phyloP scores from a whole-genome alignment of 1,139 yeast species.

The Blastobotrys apis region DNA sequence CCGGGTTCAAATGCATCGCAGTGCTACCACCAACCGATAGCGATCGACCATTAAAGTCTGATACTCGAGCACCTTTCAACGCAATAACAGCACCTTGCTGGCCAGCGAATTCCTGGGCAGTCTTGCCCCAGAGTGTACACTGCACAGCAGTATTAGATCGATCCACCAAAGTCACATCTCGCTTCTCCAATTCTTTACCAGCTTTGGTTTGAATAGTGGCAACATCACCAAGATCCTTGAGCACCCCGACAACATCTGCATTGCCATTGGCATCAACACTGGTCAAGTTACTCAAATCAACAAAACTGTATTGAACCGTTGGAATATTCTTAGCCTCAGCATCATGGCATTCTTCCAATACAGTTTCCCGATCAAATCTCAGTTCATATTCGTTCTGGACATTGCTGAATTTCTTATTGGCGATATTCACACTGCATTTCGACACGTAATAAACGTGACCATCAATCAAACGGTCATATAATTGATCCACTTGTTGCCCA shows the following conservation, averaged over 20 bases:
- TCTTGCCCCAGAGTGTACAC: constrained; percentile 87
- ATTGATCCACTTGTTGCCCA: constrained; percentile 78
- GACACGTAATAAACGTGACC: constrained; percentile 86
- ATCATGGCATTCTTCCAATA: constrained; percentile 67
- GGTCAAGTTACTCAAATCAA: constrained; percentile 62
- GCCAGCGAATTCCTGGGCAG: constrained; percentile 66
- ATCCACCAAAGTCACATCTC: constrained; percentile 84
- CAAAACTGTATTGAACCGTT: constrained; percentile 69
- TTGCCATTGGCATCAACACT: constrained; percentile 65
- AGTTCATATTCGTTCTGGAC: constrained; percentile 87
- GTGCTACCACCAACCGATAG: constrained; percentile 80
- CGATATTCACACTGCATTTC: constrained; percentile 73
- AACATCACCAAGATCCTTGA: constrained; percentile 69
- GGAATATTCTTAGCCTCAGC: constrained; percentile 53
- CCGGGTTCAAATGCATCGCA: constrained; percentile 74
- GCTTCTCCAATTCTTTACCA: constrained; percentile 86
- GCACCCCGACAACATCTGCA: constrained; percentile 76
- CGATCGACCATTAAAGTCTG: constrained; percentile 85
- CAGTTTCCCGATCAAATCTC: constrained; percentile 72
- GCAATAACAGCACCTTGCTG: constrained; percentile 89
- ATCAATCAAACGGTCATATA: constrained; percentile 70
- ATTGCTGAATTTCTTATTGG: constrained; percentile 83
- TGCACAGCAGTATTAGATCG: constrained; percentile 71
- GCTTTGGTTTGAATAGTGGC: constrained; percentile 87
- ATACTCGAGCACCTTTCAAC: constrained; percentile 82